phyloP scores from a whole-genome alignment of 176 grass and related monocot species.

The Pharus latifolius region DNA sequence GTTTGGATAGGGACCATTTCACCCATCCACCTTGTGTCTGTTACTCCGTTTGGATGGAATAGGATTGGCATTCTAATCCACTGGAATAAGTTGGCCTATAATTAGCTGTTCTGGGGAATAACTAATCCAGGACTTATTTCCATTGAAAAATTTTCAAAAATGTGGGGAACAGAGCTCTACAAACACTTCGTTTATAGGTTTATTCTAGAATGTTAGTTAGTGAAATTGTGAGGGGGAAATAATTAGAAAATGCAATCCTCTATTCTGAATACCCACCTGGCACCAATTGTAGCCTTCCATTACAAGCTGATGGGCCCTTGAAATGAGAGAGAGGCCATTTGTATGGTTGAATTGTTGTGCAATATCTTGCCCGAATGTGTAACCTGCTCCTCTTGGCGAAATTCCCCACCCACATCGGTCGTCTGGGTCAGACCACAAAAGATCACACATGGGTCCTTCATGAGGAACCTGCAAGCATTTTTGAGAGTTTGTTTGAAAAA shows the following conservation, averaged over 20 bases:
- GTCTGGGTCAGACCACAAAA: slow-evolving; percentile 94
- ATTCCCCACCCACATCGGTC: slow-evolving; percentile 98
- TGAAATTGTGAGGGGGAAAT: not conserved
- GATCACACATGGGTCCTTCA: slow-evolving; percentile 98
- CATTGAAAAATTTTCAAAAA: too few species aligned
- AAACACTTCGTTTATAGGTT: too few species aligned
- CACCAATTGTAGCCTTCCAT: slow-evolving; percentile 99
- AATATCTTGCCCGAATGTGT: slow-evolving; percentile 97
- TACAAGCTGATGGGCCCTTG: slow-evolving; percentile 95
- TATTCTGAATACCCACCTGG: slow-evolving; percentile 46
- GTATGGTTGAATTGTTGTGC: slow-evolving; percentile 96
- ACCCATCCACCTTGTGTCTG: not conserved
- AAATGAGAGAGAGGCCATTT: slow-evolving; percentile 80
- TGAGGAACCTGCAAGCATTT: slow-evolving; percentile 70
- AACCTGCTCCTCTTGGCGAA: slow-evolving; percentile 92
- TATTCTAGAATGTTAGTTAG: too few species aligned
- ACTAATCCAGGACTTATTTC: too few species aligned
- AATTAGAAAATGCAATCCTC: not conserved
- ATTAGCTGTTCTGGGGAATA: too few species aligned
- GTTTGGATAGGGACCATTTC: too few species aligned
- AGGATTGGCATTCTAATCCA: not conserved
- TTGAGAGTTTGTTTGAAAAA: not conserved
- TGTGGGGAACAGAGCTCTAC: too few species aligned
- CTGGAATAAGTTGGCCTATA: not conserved
- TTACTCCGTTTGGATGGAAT: not conserved